These are phyloP conservation scores for Talinum fruticosum DNA, from an alignment of 148 eudicot genomes.

Conservation along the genomic window DNA sequence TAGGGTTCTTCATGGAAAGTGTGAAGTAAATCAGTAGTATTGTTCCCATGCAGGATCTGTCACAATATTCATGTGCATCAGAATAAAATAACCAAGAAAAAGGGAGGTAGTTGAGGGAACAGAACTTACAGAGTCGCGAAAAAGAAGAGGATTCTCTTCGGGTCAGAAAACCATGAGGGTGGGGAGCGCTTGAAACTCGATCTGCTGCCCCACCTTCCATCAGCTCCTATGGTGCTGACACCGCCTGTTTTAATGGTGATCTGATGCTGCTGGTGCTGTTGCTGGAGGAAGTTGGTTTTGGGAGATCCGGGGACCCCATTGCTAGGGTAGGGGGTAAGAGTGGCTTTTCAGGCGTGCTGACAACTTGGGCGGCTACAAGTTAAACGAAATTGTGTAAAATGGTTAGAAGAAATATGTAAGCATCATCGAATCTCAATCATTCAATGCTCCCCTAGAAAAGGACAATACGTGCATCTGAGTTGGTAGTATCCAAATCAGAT, in stretches of 20 bases:
- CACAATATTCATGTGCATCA: not conserved
- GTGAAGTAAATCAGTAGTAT: constrained; percentile 75
- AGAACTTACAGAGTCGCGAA: constrained; percentile 76
- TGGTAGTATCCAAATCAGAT: not conserved
- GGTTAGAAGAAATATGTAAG: not conserved
- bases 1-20: constrained; percentile 42
- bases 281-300: constrained; percentile 31
- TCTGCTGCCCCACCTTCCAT: constrained; percentile 41
- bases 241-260: constrained; percentile 55
- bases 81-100: not conserved
- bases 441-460: not conserved
- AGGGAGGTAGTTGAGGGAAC: not conserved
- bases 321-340: constrained; percentile 19
- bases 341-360: constrained; percentile 53
- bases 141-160: constrained; percentile 61
- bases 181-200: constrained; percentile 55
- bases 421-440: not conserved
- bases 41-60: constrained; percentile 82
- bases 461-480: not conserved
- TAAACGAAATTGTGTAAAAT: not conserved
- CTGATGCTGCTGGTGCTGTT: constrained; percentile 43
- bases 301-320: constrained; percentile 18
- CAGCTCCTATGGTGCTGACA: constrained; percentile 22
- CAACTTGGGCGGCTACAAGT: constrained; percentile 41
- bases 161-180: constrained; percentile 40